Evolutionary conservation across 257 asterid genomes (phyloP).

Genomic region (Solanum raphanifolium): DNA sequence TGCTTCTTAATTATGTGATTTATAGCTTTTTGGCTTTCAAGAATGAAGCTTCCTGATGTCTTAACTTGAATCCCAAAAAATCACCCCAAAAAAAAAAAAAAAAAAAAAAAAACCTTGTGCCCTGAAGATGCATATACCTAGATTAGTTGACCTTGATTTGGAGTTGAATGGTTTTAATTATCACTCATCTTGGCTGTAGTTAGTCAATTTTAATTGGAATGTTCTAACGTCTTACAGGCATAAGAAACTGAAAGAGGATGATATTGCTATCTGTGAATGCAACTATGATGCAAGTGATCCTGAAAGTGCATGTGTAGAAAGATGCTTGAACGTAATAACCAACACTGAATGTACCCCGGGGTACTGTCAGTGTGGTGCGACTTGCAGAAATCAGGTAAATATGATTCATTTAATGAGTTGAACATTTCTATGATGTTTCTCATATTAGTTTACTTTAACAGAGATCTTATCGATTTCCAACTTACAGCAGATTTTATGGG

Average conservation of each 20-base stretch:
- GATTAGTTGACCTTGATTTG: not conserved
- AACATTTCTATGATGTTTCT: not conserved
- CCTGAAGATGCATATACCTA: not conserved
- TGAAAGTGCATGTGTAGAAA: slow-evolving; percentile 87
- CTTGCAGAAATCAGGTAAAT: slow-evolving; percentile 81
- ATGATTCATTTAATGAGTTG: not conserved
- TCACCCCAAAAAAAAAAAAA: not conserved
- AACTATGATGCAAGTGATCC: slow-evolving; percentile 45
- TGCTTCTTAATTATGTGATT: not conserved
- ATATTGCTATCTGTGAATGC: slow-evolving; percentile 74
- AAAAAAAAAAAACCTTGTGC: not conserved
- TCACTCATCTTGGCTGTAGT: not conserved
- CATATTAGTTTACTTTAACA: not conserved
- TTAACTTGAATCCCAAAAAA: not conserved
- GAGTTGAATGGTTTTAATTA: not conserved
- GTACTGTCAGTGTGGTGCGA: slow-evolving; percentile 59
- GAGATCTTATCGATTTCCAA: not conserved
- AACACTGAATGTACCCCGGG: slow-evolving; percentile 93
- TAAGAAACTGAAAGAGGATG: slow-evolving; percentile 66
- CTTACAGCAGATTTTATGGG: not conserved
- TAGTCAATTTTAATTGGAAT: not conserved
- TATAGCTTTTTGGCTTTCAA: not conserved
- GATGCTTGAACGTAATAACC: slow-evolving; percentile 81
- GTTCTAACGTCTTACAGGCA: slow-evolving; percentile 24
- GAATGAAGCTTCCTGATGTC: not conserved